phyloP scores from a whole-genome alignment of 768 basidiomycete genomes.

The Strobilomyces confusus region DNA sequence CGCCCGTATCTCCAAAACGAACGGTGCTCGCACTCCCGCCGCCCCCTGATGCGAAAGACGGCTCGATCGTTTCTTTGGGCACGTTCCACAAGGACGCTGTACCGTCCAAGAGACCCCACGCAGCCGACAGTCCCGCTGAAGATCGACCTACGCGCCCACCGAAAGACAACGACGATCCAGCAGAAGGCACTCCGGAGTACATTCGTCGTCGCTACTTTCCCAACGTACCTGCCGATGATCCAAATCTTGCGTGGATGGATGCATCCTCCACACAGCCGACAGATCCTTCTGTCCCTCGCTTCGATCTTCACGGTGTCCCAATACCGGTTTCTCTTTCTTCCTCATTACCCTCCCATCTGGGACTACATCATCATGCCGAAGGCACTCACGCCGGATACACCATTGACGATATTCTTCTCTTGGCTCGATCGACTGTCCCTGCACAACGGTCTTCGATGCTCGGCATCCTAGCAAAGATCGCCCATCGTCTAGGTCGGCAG shows the following conservation, averaged over 20 bases:
- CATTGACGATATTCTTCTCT: constrained; percentile 75
- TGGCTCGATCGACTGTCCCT: constrained; percentile 76
- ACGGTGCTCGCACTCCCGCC: constrained; percentile 52
- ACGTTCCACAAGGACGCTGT: constrained; percentile 28
- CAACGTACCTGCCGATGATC: constrained; percentile 58
- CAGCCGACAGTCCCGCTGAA: not conserved
- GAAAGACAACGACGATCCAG: constrained; percentile 32
- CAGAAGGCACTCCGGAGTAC: constrained; percentile 77
- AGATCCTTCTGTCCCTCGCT: constrained; percentile 45
- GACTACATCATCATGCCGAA: constrained; percentile 88
- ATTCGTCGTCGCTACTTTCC: constrained; percentile 86
- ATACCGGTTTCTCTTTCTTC: constrained; percentile 54
- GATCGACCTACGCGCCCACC: not conserved
- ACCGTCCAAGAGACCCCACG: constrained; percentile 10
- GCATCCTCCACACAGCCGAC: constrained; percentile 10
- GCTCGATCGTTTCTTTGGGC: constrained; percentile 36
- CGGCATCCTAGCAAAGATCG: constrained; percentile 60
- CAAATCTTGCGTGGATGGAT: constrained; percentile 78
- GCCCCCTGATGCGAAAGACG: constrained; percentile 26
- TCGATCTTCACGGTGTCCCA: constrained; percentile 70
- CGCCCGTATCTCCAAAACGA: constrained; percentile 70
- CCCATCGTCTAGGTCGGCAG: constrained; percentile 31
- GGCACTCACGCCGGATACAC: constrained; percentile 80
- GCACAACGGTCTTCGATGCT: constrained; percentile 84
- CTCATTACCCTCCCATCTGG: constrained; percentile 75